phyloP scores from a whole-genome alignment of 208 protist species.

The Kentomonas sorsogonicus region DNA sequence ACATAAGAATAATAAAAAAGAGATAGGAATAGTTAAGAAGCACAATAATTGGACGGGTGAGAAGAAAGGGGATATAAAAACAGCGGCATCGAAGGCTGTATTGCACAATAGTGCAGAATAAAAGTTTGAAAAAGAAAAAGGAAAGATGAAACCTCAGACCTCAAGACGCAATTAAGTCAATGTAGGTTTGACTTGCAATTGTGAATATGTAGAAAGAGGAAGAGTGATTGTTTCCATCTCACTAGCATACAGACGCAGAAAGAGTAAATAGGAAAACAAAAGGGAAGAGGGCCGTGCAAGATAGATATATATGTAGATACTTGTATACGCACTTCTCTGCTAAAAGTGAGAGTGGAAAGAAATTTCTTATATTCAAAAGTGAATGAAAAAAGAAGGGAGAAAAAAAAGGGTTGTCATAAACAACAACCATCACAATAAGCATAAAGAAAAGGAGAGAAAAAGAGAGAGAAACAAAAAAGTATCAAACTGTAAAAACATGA shows the following conservation, averaged over 20 bases:
- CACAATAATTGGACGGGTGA: slow-evolving; percentile 4
- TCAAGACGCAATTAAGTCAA: no score
- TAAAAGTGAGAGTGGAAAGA: no score
- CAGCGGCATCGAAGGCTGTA: no score
- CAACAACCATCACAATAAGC: not conserved
- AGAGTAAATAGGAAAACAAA: slow-evolving; percentile 3
- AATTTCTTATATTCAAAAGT: not conserved
- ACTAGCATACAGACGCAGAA: not conserved
- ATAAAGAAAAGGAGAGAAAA: not conserved
- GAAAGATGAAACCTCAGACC: not conserved
- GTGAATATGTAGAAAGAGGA: no score
- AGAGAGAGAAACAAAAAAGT: slow-evolving; percentile 12
- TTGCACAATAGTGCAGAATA: not conserved
- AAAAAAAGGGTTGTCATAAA: not conserved
- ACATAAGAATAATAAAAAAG: slow-evolving; percentile 3
- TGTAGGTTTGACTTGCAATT: no score
- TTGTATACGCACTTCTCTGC: slow-evolving; percentile 6
- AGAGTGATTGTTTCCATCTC: no score
- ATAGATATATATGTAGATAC: slow-evolving; percentile 6
- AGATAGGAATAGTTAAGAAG: not conserved
- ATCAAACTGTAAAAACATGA: not conserved
- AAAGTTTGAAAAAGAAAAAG: slow-evolving; percentile 13
- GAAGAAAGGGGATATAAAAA: no score
- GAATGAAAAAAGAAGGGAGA: slow-evolving; percentile 10
- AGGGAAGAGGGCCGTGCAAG: not conserved